Evolutionary conservation across 768 basidiomycete genomes (phyloP).

Genomic region (Collybia mongolica): DNA sequence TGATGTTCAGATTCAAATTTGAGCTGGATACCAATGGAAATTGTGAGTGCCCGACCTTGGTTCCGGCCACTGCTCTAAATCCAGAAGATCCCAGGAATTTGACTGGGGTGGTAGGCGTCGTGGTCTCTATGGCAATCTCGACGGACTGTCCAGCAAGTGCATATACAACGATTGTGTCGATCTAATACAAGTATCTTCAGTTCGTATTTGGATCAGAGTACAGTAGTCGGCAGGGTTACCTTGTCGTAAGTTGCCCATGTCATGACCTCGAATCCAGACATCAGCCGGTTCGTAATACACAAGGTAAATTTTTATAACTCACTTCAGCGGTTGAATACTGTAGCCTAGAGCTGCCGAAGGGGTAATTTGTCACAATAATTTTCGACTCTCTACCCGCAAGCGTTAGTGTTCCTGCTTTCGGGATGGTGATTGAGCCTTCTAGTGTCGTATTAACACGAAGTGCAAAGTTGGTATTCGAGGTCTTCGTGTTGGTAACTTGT

Average conservation of each 20-base stretch:
- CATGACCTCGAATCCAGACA: slow-evolving; percentile 21
- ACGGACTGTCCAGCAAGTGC: slow-evolving; percentile 31
- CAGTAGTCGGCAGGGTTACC: slow-evolving; percentile 6
- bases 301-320: neutral
- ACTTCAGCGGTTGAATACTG: slow-evolving; percentile 66
- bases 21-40: too few species aligned
- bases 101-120: neutral
- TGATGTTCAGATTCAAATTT: neutral
- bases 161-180: slow-evolving; percentile 32
- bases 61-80: slow-evolving; percentile 13
- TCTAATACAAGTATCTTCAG: slow-evolving; percentile 6
- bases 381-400: slow-evolving; percentile 66
- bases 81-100: slow-evolving; percentile 14
- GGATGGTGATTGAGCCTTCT: slow-evolving; percentile 37
- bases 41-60: slow-evolving; percentile 9
- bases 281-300: neutral
- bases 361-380: slow-evolving; percentile 61
- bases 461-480: slow-evolving; percentile 40
- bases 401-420: slow-evolving; percentile 41
- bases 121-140: slow-evolving; percentile 17
- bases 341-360: slow-evolving; percentile 51
- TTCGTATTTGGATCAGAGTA: neutral
- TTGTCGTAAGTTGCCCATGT: slow-evolving; percentile 33
- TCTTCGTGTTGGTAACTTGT: slow-evolving; percentile 46
- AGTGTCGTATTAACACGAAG: slow-evolving; percentile 48